Base-by-base conservation (phyloP, 108 stramenopile genomes). In the Chaetoceros muelleri region DNA sequence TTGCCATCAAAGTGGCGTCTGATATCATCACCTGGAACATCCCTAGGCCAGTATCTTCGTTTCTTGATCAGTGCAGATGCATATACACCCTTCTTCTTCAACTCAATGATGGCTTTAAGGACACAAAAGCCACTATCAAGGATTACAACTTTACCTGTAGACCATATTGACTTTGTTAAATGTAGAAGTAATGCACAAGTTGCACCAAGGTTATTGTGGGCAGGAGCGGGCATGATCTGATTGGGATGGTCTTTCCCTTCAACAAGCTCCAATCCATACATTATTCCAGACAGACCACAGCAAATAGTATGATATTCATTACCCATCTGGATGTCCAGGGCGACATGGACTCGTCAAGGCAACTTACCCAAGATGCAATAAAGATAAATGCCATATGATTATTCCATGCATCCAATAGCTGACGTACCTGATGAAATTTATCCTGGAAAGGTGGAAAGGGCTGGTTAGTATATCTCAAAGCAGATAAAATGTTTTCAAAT, bases 221-320 rank as follows among this genome's bases (percentile, higher is more conserved):
- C 22, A 30, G n/a, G n/a, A n/a, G n/a, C n/a, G n/a, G n/a, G 0
- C 1, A 25, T 1, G 24, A 26, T n/a, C 53, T 62, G 44, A 24
- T 16, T 16, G 17, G 71, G 52, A 40, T 25, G 20, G 17, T 67
- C 66, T 56, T 62, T 62, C 13, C 66, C 71, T 31, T 67, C 61
- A 2, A 62, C 66, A 27, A 72, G 28, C 40, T 67, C 55, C 19
- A 64, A 31, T 24, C 40, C 51, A 21, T 40, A 73, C 30, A 73
- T 28, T 13, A 73, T 52, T 13, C 58, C 58, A 23, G 53, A 45
- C 44, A 67, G 16, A 18, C 31, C 48, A 50, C 66, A 67, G 45
- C 67, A 67, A 52, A 66, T 40, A 17, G 62, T 58, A 46, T 73
- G 66, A 27, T 53, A 68, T 46, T 73, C 57, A 48, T 73, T 73